Conservation (phyloP, 192 early-diverging fungal species). For the Coemansia sp. region DNA sequence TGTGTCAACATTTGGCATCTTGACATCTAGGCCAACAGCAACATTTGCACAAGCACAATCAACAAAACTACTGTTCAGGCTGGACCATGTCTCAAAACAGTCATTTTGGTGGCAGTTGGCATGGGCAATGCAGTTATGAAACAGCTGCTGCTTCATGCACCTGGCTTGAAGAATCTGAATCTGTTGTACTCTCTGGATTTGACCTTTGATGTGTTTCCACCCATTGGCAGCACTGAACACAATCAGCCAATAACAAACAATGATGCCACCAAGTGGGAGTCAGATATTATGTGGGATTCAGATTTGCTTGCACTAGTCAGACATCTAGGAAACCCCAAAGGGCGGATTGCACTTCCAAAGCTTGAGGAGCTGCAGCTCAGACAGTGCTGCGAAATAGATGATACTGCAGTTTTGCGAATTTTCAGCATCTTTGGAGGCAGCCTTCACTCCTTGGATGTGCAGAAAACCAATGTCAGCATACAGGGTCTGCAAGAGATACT, state of each 20-base stretch:
- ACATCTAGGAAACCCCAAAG: slow-evolving; percentile 2
- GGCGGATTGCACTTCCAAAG: slow-evolving; percentile 22
- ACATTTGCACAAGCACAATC: slow-evolving; percentile 17
- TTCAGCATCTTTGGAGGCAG: slow-evolving; percentile 18
- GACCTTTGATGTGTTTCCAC: slow-evolving; percentile 33
- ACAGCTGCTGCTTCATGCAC: slow-evolving; percentile 15
- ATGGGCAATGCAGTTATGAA: slow-evolving; percentile 20
- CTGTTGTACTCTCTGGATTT: slow-evolving; percentile 26
- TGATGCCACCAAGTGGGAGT: neutral
- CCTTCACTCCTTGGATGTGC: slow-evolving; percentile 19
- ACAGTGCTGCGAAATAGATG: slow-evolving; percentile 17
- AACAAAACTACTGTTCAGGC: slow-evolving; percentile 3
- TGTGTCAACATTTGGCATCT: slow-evolving; percentile 35
- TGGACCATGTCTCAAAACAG: slow-evolving; percentile 15
- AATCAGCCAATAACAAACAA: neutral
- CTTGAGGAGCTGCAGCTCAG: slow-evolving; percentile 16
- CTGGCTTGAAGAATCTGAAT: slow-evolving; percentile 25
- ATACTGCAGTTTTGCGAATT: slow-evolving; percentile 19
- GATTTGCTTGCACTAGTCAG: neutral
- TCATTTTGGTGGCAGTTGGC: slow-evolving; percentile 22
- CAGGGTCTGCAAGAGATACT: slow-evolving; percentile 4
- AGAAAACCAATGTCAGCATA: neutral
- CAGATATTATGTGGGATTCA: slow-evolving; percentile 4
- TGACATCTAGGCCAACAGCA: slow-evolving; percentile 24
- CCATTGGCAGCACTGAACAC: neutral